Evolutionary conservation across 1,139 yeast genomes (phyloP), one percentile per base, ranked within the genome.

Genomic region (Debaryomycetaceae sp.): DNA sequence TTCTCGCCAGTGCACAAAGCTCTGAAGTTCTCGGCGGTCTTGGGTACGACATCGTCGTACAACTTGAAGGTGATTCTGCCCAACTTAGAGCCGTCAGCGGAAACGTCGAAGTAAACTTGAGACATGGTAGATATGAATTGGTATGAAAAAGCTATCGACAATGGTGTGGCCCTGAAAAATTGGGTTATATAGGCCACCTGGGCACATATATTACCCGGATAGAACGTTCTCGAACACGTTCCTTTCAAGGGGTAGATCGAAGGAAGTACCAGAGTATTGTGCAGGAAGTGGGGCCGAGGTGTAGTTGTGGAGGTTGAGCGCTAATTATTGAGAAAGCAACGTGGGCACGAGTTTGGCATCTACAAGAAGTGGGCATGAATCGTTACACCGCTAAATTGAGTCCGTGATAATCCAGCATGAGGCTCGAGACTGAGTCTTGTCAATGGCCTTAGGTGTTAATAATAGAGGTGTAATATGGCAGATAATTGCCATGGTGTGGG

Each of bases 1-100:
- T 89, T 83, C 75, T 89, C 96, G 57, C 97, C 97, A 46, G 97
- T 91, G 65, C 83, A 74, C 54, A 91, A 75, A 47, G 96, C 96
- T 68, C 96, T 80, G 88, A 91, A 91, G 77, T 91, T 91, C 72
- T 86, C 96, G 50, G 96, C 78, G 47, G 98, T 91, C 82, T 89
- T 88, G 75, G 98, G 98, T 46, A 83, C 93, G 51, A 86, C 88
- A 57, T 89, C 95, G 66, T 79, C 73, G 83, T 84, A 88, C 60
- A 91, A 82, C 67, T 85, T 48, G 49, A 58, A 58, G 46, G 56
- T 46, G 38, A 58, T 41, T 55, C 56, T 58, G 38, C 64, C 64
- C 45, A 56, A 55, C 35, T 44, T 45, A 38, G 48, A 33, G 34
- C 85, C 84, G 58, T 76, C 72, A 45, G 81, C 81, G 48, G 88